Percentiles rank a stretch among this genome's conserved stretches.
Evolutionary conservation across 352 stramenopile species (phyloP).

Genomic region (Pythium brassicae): DNA sequence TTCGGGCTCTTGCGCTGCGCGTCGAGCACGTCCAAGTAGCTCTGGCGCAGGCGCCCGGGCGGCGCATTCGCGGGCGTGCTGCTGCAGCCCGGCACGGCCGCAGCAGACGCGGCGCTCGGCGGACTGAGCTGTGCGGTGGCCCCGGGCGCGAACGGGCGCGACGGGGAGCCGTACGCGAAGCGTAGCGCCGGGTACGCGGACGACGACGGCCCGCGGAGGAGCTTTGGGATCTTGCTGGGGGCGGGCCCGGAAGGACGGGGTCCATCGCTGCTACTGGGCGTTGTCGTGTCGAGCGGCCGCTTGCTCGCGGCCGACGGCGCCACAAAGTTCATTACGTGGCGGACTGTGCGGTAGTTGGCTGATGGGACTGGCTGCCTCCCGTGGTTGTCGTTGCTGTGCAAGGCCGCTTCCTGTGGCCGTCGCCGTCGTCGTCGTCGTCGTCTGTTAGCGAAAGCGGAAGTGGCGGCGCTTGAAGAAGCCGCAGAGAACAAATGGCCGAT

Average conservation of each 20-base stretch:
- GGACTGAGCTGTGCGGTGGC: conserved; percentile 5
- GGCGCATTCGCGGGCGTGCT: conserved; percentile 6
- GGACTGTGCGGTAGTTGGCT: no score
- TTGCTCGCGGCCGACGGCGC: neutral
- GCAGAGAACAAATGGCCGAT: no score
- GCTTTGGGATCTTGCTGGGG: conserved; percentile 4
- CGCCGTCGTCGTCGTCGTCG: neutral
- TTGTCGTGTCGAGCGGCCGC: conserved; percentile 11
- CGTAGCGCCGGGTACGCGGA: neutral
- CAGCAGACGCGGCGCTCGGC: neutral
- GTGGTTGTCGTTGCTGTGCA: no score
- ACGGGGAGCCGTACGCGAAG: neutral
- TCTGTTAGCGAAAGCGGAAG: neutral
- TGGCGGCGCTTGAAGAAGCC: no score
- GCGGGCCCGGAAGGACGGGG: neutral
- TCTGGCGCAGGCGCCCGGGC: neutral
- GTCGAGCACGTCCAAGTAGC: conserved; percentile 6
- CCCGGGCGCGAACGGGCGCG: neutral
- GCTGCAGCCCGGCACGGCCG: neutral
- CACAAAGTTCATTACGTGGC: no score
- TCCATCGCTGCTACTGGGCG: neutral
- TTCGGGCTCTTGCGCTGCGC: conserved; percentile 13
- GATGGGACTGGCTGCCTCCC: no score
- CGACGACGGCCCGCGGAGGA: neutral
- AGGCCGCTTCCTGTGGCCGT: no score